Evolutionary conservation across 495 filamentous ascomycete species (phyloP).

Genomic region (Neurospora discreta): DNA sequence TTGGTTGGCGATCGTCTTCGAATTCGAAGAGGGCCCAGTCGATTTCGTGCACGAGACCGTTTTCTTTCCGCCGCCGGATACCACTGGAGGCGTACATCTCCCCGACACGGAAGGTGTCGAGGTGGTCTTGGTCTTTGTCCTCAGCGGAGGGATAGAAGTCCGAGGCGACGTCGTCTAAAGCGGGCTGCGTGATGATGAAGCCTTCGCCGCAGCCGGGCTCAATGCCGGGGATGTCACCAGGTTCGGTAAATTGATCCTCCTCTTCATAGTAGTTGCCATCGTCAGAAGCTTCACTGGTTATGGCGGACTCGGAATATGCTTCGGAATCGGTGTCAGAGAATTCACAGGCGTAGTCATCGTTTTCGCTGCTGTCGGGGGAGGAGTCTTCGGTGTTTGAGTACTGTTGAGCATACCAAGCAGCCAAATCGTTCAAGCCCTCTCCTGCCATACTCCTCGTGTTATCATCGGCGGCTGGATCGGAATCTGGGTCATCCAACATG

Average conservation of each 20-base stretch:
- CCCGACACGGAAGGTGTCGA: slow-evolving; percentile 65
- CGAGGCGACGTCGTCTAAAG: slow-evolving; percentile 72
- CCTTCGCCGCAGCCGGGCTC: slow-evolving; percentile 61
- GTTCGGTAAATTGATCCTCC: slow-evolving; percentile 38
- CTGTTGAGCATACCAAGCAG: slow-evolving; percentile 23
- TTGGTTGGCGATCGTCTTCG: slow-evolving; percentile 54
- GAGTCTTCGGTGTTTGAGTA: slow-evolving; percentile 21
- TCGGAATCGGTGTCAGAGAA: slow-evolving; percentile 49
- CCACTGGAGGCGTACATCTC: slow-evolving; percentile 84
- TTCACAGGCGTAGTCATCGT: slow-evolving; percentile 32
- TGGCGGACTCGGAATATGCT: slow-evolving; percentile 30
- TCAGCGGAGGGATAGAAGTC: slow-evolving; percentile 57
- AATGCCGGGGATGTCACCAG: slow-evolving; percentile 78
- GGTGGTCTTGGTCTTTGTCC: slow-evolving; percentile 48
- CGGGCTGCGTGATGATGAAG: slow-evolving; percentile 73
- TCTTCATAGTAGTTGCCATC: slow-evolving; percentile 29
- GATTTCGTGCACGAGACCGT: slow-evolving; percentile 73
- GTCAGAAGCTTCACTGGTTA: slow-evolving; percentile 34
- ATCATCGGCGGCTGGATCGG: slow-evolving; percentile 32
- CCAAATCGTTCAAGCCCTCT: slow-evolving; percentile 10
- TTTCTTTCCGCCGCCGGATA: slow-evolving; percentile 52
- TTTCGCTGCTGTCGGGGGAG: slow-evolving; percentile 25
- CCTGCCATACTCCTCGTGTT: slow-evolving; percentile 17
- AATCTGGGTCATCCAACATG: slow-evolving; percentile 75
- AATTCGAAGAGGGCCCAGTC: slow-evolving; percentile 93